Percentiles rank a stretch among this genome's conserved stretches.
Evolutionary conservation across 306 rosid genomes (phyloP).

Genomic region (Pyrus communis): DNA sequence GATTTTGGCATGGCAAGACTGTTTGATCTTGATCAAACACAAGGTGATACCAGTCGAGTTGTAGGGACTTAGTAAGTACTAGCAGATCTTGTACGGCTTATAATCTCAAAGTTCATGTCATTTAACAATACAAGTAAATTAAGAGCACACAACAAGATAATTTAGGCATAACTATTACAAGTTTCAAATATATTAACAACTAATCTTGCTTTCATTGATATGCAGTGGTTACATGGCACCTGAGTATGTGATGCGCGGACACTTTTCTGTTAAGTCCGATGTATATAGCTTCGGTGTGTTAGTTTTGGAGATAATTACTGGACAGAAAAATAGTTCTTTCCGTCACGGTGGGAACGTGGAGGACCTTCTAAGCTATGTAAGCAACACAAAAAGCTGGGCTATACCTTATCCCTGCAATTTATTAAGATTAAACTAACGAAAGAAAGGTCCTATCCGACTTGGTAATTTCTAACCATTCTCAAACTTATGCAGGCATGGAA

Average conservation of each 20-base stretch:
- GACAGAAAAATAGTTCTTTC: too few relatives aligned
- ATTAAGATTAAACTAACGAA: neutral
- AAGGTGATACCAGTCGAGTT: neutral
- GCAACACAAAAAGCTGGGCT: too few relatives aligned
- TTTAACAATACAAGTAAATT: neutral
- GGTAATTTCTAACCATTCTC: neutral
- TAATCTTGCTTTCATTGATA: neutral
- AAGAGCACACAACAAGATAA: neutral
- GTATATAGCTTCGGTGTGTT: too few relatives aligned
- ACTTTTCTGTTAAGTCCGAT: too few relatives aligned
- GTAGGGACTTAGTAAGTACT: neutral
- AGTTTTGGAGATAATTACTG: too few relatives aligned
- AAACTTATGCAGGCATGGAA: conserved; percentile 1
- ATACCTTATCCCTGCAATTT: too few relatives aligned
- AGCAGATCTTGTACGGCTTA: neutral
- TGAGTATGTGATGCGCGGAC: neutral
- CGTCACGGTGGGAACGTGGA: neutral
- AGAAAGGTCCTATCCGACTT: neutral
- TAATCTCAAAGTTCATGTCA: neutral
- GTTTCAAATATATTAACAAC: neutral
- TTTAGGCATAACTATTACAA: neutral
- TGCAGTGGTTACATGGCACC: neutral
- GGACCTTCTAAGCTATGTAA: too few relatives aligned
- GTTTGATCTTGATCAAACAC: neutral
- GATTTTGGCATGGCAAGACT: neutral